Conservation (phyloP, 495 filamentous ascomycete species). For the Penicillium nucicola region DNA sequence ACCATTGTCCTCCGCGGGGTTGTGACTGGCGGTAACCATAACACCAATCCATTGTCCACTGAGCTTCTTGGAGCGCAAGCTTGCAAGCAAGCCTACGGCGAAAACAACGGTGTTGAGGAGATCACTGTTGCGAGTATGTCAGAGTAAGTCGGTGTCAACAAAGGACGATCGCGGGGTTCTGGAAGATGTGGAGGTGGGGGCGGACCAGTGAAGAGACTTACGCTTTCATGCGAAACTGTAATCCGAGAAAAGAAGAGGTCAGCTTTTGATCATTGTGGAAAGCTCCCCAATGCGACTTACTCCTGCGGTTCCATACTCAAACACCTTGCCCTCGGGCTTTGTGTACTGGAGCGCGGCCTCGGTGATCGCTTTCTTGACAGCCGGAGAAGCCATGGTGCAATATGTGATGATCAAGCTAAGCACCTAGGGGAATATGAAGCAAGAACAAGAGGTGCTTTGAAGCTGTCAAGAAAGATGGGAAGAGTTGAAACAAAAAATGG, state of each 20-base stretch:
- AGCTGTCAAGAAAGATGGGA: slow-evolving; percentile 7
- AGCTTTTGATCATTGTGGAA: slow-evolving; percentile 11
- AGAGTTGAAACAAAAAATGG: slow-evolving; percentile 26
- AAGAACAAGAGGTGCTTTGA: slow-evolving; percentile 4
- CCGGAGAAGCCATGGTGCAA: slow-evolving; percentile 42
- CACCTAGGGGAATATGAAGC: neutral
- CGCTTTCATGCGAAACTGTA: slow-evolving; percentile 78
- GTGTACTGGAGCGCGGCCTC: slow-evolving; percentile 49
- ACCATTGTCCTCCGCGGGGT: slow-evolving; percentile 94
- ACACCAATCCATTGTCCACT: slow-evolving; percentile 89
- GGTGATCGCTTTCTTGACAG: slow-evolving; percentile 43
- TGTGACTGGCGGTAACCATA: slow-evolving; percentile 99
- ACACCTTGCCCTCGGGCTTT: slow-evolving; percentile 67
- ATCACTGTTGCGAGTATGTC: slow-evolving; percentile 33
- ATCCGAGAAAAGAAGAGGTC: slow-evolving; percentile 11
- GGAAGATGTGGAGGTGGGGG: slow-evolving; percentile 34
- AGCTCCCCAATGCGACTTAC: slow-evolving; percentile 43
- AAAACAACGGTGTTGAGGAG: slow-evolving; percentile 86
- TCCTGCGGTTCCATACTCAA: slow-evolving; percentile 94
- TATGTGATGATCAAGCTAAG: slow-evolving; percentile 12
- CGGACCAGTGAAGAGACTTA: slow-evolving; percentile 43
- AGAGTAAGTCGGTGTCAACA: slow-evolving; percentile 26
- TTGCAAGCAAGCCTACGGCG: slow-evolving; percentile 82
- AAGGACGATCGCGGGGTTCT: slow-evolving; percentile 32
- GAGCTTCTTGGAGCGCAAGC: slow-evolving; percentile 85